Conservation (phyloP, 768 basidiomycete species). For the Ramaria rubella region DNA sequence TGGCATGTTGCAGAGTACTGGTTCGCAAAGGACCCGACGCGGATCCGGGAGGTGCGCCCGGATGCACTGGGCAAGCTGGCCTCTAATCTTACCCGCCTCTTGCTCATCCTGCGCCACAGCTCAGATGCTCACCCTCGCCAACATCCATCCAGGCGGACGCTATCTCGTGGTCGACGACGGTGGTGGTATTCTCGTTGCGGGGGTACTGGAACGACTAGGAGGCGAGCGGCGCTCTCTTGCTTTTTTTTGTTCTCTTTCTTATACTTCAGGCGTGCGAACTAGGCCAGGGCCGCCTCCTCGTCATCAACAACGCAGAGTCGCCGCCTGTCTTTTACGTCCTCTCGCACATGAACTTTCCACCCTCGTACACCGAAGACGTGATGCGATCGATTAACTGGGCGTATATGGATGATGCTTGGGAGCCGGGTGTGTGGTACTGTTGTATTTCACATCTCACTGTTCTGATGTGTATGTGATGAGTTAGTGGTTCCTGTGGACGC, state of each 20-base stretch:
- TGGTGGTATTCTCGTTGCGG: slow-evolving; percentile 80
- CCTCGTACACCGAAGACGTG: slow-evolving; percentile 43
- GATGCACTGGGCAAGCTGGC: slow-evolving; percentile 53
- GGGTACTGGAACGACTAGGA: slow-evolving; percentile 80
- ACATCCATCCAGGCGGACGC: slow-evolving; percentile 78
- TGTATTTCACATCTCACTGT: slow-evolving; percentile 3
- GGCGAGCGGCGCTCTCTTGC: slow-evolving; percentile 36
- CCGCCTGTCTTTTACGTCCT: slow-evolving; percentile 88
- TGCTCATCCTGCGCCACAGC: slow-evolving; percentile 29
- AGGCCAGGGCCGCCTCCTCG: slow-evolving; percentile 78
- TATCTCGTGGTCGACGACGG: slow-evolving; percentile 90
- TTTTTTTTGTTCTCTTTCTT: neutral
- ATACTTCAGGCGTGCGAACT: neutral
- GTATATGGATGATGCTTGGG: slow-evolving; percentile 71
- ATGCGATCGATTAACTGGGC: slow-evolving; percentile 85
- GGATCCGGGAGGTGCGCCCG: slow-evolving; percentile 76
- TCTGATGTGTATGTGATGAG: slow-evolving; percentile 19
- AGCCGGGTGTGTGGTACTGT: slow-evolving; percentile 41
- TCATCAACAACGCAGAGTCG: slow-evolving; percentile 84
- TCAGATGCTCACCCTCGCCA: slow-evolving; percentile 79
- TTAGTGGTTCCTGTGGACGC: slow-evolving; percentile 57
- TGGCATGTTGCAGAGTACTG: slow-evolving; percentile 87
- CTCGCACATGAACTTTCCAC: slow-evolving; percentile 78
- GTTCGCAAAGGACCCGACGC: slow-evolving; percentile 74
- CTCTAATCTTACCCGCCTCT: neutral